phyloP scores from a whole-genome alignment of 139 green algal genomes.

The Chlorella sp. region DNA sequence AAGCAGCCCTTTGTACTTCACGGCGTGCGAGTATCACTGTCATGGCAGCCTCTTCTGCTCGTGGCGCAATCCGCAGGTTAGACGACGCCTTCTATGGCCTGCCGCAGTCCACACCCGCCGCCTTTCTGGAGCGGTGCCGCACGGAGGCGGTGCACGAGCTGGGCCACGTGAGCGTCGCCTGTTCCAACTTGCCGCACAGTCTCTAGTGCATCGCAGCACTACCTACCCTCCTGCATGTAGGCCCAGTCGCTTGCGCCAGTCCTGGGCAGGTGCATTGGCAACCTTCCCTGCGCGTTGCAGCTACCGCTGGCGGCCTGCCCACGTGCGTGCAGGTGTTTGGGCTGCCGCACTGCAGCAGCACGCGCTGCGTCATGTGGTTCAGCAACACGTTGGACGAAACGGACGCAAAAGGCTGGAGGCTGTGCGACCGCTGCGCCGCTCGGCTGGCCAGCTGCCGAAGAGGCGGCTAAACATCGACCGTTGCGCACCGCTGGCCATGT shows the following conservation, averaged over 20 bases:
- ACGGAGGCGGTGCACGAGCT: constrained; percentile 12
- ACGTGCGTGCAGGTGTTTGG: neutral
- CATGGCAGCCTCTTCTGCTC: too few relatives aligned
- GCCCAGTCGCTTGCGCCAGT: too few relatives aligned
- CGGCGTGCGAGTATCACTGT: too few relatives aligned
- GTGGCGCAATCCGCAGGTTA: neutral
- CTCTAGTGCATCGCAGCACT: neutral
- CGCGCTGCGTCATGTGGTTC: neutral
- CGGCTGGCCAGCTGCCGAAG: neutral
- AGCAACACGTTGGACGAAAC: neutral
- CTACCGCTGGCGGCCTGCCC: too few relatives aligned
- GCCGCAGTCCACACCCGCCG: neutral
- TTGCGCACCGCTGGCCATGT: too few relatives aligned
- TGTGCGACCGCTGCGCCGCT: neutral
- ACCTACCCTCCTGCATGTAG: too few relatives aligned
- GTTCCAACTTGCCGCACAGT: neutral
- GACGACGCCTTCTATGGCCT: constrained; percentile 3
- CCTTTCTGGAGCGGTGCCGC: neutral
- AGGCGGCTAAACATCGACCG: too few relatives aligned
- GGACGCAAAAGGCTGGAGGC: neutral
- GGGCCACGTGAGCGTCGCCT: neutral
- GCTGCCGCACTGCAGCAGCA: neutral
- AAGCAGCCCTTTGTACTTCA: too few relatives aligned
- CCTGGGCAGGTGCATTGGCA: too few relatives aligned
- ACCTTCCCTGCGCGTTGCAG: too few relatives aligned